Base-by-base conservation (phyloP, 495 filamentous ascomycete species). In the Hypoxylon fragiforme region DNA sequence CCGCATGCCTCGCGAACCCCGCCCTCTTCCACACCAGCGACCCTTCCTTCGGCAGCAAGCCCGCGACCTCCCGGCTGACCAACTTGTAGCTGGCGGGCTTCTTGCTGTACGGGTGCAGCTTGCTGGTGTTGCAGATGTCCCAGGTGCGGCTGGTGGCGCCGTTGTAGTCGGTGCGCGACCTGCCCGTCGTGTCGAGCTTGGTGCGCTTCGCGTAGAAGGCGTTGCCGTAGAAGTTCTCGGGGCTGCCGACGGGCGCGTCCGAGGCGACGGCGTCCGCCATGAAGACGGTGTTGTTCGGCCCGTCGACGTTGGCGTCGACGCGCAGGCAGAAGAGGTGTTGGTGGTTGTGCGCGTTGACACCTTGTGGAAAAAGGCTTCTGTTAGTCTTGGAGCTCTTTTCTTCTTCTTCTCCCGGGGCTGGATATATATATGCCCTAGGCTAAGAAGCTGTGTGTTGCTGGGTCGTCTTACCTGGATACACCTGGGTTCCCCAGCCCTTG, bases 311-410 rank as follows among this genome's bases (percentile, higher is more conserved):
- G 15, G 92, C 84, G 64, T 97, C 90, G 18, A 96, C 71, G 9
- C 92, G 89, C 16, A 97, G 77, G 67, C 91, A 96, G 81, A 97
- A 97, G 21, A 97, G 77, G 69, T 97, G 92, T 72, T 97, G 90
- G 73, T 97, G 92, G 74, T 96, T 96, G 60, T 86, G 85, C 3
- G 85, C 83, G 30, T 77, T 73, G 44, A 79, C 73, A 3, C 73
- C 69, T 50, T 64, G n/a, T n/a, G n/a, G n/a, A n/a, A n/a, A n/a
- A n/a, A 53, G 48, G 39, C 2, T 39, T 5, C 8, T 24, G 20
- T 47, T 45, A 55, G 38, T 16, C 13, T 9, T 20, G 1, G 1
- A 22, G 8, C 22, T 30, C 26, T n/a, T n/a, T n/a, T n/a, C n/a
- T n/a, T n/a, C n/a, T n/a, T n/a, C n/a, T n/a, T n/a, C n/a, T n/a